phyloP scores from a whole-genome alignment of 2,329 filamentous ascomycete species.

The Aspergillus unguis region DNA sequence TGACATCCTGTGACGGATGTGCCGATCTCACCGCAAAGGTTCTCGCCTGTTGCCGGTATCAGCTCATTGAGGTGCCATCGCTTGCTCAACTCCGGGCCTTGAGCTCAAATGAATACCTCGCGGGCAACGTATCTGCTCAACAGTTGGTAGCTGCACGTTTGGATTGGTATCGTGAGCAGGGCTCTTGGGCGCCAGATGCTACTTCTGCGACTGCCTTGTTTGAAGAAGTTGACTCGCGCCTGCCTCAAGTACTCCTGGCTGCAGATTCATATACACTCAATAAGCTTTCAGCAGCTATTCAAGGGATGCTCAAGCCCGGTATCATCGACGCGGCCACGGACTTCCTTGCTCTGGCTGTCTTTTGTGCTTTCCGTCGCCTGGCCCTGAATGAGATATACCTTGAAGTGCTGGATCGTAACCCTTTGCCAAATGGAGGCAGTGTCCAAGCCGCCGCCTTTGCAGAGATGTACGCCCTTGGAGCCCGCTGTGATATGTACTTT shows the following conservation, averaged over 20 bases:
- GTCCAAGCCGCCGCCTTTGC: conserved; percentile 63
- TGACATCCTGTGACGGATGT: conserved; percentile 8
- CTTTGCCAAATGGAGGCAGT: conserved; percentile 56
- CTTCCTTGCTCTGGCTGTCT: conserved; percentile 55
- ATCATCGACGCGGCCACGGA: conserved; percentile 48
- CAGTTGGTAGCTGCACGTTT: conserved; percentile 38
- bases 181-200: conserved; percentile 29
- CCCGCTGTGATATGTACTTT: conserved; percentile 60
- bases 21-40: conserved; percentile 14
- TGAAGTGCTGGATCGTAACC: conserved; percentile 60
- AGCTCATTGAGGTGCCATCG: conserved; percentile 31
- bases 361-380: conserved; percentile 54
- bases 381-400: conserved; percentile 61
- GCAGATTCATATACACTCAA: conserved; percentile 33
- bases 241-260: conserved; percentile 24
- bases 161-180: conserved; percentile 40
- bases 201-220: conserved; percentile 33
- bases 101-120: conserved; percentile 39
- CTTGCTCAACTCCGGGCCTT: conserved; percentile 37
- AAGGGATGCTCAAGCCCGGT: conserved; percentile 27
- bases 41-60: conserved; percentile 19
- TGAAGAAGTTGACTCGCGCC: conserved; percentile 29
- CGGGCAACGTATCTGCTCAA: conserved; percentile 35
- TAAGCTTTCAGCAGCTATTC: conserved; percentile 34
- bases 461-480: conserved; percentile 60